A percentile compares a stretch with the other conserved stretches of the same genome.
Conservation (phyloP, 1,284 basidiomycete species). For the Boletus semigastroideus region DNA sequence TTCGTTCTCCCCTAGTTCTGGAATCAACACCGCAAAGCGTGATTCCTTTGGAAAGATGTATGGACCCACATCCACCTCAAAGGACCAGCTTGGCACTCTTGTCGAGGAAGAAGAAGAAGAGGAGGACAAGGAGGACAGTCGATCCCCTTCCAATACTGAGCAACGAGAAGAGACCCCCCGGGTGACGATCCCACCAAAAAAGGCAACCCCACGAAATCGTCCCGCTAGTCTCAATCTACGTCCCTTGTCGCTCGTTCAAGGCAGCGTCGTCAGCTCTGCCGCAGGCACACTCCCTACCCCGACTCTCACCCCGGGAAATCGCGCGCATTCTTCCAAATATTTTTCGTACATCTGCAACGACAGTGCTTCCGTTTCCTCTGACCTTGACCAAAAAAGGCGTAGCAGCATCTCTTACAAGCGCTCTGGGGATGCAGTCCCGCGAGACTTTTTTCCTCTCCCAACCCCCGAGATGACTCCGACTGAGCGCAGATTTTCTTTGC, state of each 20-base stretch:
- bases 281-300: slow-evolving; percentile 54
- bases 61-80: slow-evolving; percentile 55
- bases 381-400: slow-evolving; percentile 34
- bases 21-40: slow-evolving; percentile 56
- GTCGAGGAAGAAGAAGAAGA: slow-evolving; percentile 83
- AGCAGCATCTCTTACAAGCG: slow-evolving; percentile 74
- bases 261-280: slow-evolving; percentile 38
- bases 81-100: slow-evolving; percentile 73
- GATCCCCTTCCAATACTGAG: slow-evolving; percentile 9
- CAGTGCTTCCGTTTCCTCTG: not conserved
- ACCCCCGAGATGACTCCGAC: slow-evolving; percentile 75
- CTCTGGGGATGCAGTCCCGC: slow-evolving; percentile 41
- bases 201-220: slow-evolving; percentile 48
- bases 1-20: slow-evolving; percentile 49
- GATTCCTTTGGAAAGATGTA: slow-evolving; percentile 75
- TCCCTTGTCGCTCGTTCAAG: slow-evolving; percentile 66
- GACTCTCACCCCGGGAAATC: slow-evolving; percentile 46
- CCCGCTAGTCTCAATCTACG: slow-evolving; percentile 65
- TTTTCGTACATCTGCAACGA: slow-evolving; percentile 22
- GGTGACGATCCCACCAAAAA: slow-evolving; percentile 22
- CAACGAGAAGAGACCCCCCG: slow-evolving; percentile 11
- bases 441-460: slow-evolving; percentile 50
- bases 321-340: slow-evolving; percentile 24
- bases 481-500: slow-evolving; percentile 44
- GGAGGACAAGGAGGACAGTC: slow-evolving; percentile 62